These are phyloP conservation scores for Pseudohalonectria lignicola DNA, from an alignment of 2,329 filamentous ascomycete species.

Conservation along the genomic window DNA sequence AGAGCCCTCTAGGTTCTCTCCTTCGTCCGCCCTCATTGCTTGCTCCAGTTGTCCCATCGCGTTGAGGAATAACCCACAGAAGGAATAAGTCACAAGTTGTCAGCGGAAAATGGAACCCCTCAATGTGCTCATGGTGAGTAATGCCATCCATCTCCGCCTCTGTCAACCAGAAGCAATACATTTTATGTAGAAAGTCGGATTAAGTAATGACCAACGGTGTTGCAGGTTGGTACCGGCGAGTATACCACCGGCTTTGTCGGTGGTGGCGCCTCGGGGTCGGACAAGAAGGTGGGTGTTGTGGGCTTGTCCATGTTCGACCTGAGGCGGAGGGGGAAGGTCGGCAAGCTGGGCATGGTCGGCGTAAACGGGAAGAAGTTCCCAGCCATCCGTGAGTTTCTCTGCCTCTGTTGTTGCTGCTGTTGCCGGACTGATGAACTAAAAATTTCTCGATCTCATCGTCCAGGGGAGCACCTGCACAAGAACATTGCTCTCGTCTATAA, in stretches of 20 bases:
- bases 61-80: no score
- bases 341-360: slow-evolving; percentile 78
- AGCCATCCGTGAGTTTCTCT: slow-evolving; percentile 59
- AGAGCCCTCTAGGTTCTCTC: no score
- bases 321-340: slow-evolving; percentile 78
- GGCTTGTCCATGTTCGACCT: slow-evolving; percentile 84
- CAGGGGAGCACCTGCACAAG: slow-evolving; percentile 71
- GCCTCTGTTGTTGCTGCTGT: background rate
- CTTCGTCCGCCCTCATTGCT: no score
- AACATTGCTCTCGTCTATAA: slow-evolving; percentile 89
- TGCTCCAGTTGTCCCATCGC: background rate
- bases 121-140: slow-evolving; percentile 56
- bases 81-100: no score
- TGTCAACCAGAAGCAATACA: no score
- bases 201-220: no score
- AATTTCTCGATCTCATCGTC: no score
- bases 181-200: no score
- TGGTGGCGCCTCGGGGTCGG: slow-evolving; percentile 69
- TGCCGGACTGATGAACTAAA: no score
- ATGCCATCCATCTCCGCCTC: background rate
- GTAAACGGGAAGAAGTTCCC: slow-evolving; percentile 84
- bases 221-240: slow-evolving; percentile 84
- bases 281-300: slow-evolving; percentile 95
- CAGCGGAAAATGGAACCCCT: slow-evolving; percentile 52
- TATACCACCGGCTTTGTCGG: slow-evolving; percentile 95